Base-by-base conservation (phyloP, 2,329 filamentous ascomycete species). In the Dothideomycetes sp. region DNA sequence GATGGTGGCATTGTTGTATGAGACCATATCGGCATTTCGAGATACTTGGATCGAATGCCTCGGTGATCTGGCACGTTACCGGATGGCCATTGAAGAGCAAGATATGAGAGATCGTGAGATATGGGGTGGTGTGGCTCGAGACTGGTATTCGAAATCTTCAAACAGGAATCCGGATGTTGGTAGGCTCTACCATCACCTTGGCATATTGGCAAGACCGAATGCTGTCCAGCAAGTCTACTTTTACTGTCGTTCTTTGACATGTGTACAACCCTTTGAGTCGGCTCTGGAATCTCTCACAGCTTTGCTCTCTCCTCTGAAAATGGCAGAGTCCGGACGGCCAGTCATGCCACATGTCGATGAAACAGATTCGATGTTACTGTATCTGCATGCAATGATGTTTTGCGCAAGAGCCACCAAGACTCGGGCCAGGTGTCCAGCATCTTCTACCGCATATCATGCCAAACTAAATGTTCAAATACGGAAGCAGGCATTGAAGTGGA, bases 41-140 rank as follows among this genome's bases (percentile, higher is more conserved):
- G 83, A 91, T 43, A 94, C 84, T 0, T 96, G 89, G 89, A 84
- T 94, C 7, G 89, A 95, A 49, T 95, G 88, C 39, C 64, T 96
- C 0, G 89, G 89, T 0, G 88, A 96, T 54, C 62, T 96, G 0
- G 82, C 81, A 0, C 70, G 88, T 15, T 95, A 93, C 52, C 70
- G 81, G 1, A 95, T 95, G 87, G 86, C 87, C 0, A 87, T 95
- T 31, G 88, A 95, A 57, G 83, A 94, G 28, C 76, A 82, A 18
- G 81, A 47, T 70, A 83, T 15, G 63, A 45, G 73, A 2, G 82
- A 89, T 41, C 68, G 83, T 1, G 84, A 94, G 34, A 75, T 78
- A 0, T 96, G 89, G 89, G 84, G 82, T 0, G 72, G 73, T 0
- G 84, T 94, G 0, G 82, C 83, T 0, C 68, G 80, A 0, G 78